Conservation (phyloP, 352 stramenopile species). For the Thraustochytrium sp. region DNA sequence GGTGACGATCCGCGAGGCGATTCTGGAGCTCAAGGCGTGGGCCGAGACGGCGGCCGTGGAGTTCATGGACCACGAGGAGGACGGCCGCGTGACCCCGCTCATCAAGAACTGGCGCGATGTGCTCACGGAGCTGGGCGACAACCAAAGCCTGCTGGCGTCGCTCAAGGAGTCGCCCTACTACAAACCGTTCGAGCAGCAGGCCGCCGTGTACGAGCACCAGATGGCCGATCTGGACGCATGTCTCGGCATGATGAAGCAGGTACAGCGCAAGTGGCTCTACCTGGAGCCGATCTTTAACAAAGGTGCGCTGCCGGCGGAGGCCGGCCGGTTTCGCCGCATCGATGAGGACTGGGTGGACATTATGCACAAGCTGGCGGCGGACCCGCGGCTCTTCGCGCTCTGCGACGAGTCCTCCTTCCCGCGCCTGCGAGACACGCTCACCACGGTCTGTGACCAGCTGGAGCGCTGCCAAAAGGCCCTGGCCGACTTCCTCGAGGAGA, state of each 20-base stretch:
- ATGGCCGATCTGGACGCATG: conserved; percentile 74
- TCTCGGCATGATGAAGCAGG: conserved; percentile 72
- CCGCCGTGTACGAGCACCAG: conserved; percentile 77
- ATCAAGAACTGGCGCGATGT: conserved; percentile 93
- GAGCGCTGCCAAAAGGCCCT: conserved; percentile 88
- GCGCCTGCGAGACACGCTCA: conserved; percentile 67
- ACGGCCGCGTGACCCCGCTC: conserved; percentile 67
- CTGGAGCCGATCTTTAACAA: conserved; percentile 91
- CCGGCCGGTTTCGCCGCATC: conserved; percentile 77
- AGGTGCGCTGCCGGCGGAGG: conserved; percentile 80
- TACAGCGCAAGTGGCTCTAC: conserved; percentile 93
- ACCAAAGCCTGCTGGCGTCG: conserved; percentile 84
- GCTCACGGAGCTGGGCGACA: conserved; percentile 85
- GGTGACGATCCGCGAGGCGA: conserved; percentile 86
- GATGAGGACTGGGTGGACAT: conserved; percentile 88
- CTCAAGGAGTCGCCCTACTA: conserved; percentile 93
- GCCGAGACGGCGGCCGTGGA: conserved; percentile 79
- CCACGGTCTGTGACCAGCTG: conserved; percentile 81
- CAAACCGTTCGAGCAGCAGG: conserved; percentile 84
- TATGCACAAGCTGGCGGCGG: conserved; percentile 73
- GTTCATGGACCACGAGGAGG: conserved; percentile 75
- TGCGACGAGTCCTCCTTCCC: conserved; percentile 81
- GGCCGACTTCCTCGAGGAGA: conserved; percentile 86
- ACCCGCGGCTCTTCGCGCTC: conserved; percentile 84
- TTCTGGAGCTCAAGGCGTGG: conserved; percentile 86